A percentile compares a stretch with the other conserved stretches of the same genome.
Conservation (phyloP, 495 filamentous ascomycete species). For the Aspergillus leporis region DNA sequence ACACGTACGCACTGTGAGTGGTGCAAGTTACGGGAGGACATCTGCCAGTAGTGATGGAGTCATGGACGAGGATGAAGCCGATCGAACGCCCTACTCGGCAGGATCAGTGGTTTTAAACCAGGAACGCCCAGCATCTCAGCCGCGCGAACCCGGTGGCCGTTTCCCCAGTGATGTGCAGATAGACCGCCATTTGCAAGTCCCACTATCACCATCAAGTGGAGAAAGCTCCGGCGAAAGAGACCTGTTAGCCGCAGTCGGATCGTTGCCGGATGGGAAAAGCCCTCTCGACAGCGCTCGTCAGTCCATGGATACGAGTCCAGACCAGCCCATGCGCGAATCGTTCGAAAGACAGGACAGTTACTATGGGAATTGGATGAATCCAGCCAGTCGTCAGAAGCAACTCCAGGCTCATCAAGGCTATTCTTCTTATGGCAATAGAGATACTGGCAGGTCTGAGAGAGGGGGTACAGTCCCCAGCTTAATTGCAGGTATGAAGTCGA, state of each 20-base stretch:
- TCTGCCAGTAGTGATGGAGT: constrained; percentile 72
- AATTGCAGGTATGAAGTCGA: constrained; percentile 22
- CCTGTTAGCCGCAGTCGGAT: constrained; percentile 56
- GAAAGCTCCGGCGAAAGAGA: constrained; percentile 67
- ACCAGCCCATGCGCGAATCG: constrained; percentile 10
- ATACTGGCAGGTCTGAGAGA: constrained; percentile 25
- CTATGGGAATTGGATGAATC: constrained; percentile 47
- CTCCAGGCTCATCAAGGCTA: constrained; percentile 16
- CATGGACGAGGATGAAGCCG: constrained; percentile 86
- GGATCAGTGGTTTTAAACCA: constrained; percentile 48
- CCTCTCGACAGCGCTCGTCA: constrained; percentile 20
- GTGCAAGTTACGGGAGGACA: constrained; percentile 59
- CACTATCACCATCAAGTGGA: constrained; percentile 73
- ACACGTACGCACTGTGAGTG: constrained; percentile 74
- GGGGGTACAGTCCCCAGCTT: constrained; percentile 25
- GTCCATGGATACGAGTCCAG: constrained; percentile 19
- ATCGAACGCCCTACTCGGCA: constrained; percentile 68
- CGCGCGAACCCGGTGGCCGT: constrained; percentile 79
- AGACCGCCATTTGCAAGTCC: constrained; percentile 74
- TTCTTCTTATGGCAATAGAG: constrained; percentile 20
- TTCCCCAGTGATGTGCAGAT: constrained; percentile 87
- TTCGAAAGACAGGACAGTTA: constrained; percentile 43
- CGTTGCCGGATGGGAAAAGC: constrained; percentile 50
- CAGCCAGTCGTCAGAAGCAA: constrained; percentile 27
- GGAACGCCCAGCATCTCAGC: constrained; percentile 48